A percentile compares a stretch with the other conserved stretches of the same genome.
Conservation (phyloP, 148 eudicot species). For the Amaranthus cruentus region DNA sequence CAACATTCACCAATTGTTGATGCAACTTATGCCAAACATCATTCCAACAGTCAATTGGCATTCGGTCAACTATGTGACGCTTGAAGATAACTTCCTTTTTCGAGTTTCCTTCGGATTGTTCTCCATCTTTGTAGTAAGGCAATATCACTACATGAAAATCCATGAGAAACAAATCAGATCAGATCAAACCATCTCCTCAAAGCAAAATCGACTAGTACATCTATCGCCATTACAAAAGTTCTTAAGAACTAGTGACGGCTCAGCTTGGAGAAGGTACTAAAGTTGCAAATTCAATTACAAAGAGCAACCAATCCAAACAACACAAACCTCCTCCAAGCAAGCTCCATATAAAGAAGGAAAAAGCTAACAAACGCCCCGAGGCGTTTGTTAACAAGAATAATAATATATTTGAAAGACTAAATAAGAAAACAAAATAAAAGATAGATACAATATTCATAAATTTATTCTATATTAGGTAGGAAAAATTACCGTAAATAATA, state of each 20-base stretch:
- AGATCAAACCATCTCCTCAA: background rate
- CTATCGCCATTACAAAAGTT: background rate
- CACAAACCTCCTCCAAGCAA: background rate
- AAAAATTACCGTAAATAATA: no score
- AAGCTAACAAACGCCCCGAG: no score
- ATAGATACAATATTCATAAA: no score
- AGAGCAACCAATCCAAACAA: background rate
- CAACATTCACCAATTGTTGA: slow-evolving; percentile 84
- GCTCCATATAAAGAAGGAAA: background rate
- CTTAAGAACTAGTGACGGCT: background rate
- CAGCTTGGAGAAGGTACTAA: background rate
- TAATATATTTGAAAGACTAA: no score
- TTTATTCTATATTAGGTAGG: no score
- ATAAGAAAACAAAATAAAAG: no score
- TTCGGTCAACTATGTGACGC: slow-evolving; percentile 76
- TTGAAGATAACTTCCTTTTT: slow-evolving; percentile 52
- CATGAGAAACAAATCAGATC: slow-evolving; percentile 15
- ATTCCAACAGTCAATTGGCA: slow-evolving; percentile 94
- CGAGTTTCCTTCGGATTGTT: slow-evolving; percentile 28
- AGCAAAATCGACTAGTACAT: background rate
- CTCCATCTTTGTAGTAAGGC: slow-evolving; percentile 64
- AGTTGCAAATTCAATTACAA: background rate
- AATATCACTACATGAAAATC: slow-evolving; percentile 57
- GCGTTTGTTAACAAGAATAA: no score
- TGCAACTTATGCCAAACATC: slow-evolving; percentile 89